Base-by-base conservation (phyloP, 441 rosid genomes). In the Monsonia emarginata region DNA sequence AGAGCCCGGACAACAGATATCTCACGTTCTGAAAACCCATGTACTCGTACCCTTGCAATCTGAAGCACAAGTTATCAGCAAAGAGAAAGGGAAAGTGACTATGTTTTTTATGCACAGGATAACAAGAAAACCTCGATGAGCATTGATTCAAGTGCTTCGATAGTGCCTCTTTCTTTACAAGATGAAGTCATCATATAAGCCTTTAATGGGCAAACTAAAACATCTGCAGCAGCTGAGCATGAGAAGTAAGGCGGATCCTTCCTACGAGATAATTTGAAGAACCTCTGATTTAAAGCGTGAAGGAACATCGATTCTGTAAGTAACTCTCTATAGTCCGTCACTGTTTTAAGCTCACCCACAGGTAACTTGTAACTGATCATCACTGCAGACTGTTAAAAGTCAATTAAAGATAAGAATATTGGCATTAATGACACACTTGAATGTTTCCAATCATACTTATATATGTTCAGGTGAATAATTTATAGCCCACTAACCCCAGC, bases 1-100 rank as follows among this genome's bases (percentile, higher is more conserved):
- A 87, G 77, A 71, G 98, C 90, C 61, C 88, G 86, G 57, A 85
- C 98, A 68, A 89, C 72, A 62, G 89, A 80, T 78, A 92, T 85
- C 74, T 92, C 98, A 65, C 86, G 92, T 48, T 92, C 98, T 59
- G 96, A 89, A 81, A 92, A 92, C 66, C 98, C 98, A 81, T 86
- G 92, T 66, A 88, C 76, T 31, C 87, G 86, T 64, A 90, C 87
- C 80, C 90, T 86, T 71, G 96, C 94, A 76, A 92, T 88, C 98
- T 92, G 76, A 78, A 71, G 66, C 65, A 78, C 63, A 79, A 64
- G 25, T 1, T 44, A 76, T 65, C 36, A 65, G 13, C 62, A 63
- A 70, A 26, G 57, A 63, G 30, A 42, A 24, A 19, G 62, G 65
- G 21, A 36, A 65, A 56, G 21, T 5, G 44, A 70, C 57, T 14